A percentile compares a stretch with the other conserved stretches of the same genome.
These are phyloP conservation scores for Grosmannia penicillata DNA, from an alignment of 2,329 filamentous ascomycete genomes.

Conservation along the genomic window DNA sequence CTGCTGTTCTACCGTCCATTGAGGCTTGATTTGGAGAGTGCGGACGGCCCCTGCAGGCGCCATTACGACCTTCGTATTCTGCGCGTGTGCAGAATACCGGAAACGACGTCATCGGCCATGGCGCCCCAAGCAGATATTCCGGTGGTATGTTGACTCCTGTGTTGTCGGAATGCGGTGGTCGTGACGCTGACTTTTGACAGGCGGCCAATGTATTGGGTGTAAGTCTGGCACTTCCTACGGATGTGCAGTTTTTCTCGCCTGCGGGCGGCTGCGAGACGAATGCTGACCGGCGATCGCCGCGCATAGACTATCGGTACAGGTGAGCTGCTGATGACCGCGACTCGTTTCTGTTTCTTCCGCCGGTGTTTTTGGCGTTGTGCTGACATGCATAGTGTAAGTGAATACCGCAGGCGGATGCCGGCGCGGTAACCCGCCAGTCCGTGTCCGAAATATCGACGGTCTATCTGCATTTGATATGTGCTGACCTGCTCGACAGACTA, in stretches of 20 bases:
- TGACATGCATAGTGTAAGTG: constrained; percentile 1
- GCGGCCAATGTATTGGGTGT: constrained; percentile 25
- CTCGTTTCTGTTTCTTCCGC: not conserved
- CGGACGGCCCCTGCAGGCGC: no score
- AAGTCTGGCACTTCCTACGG: constrained; percentile 14
- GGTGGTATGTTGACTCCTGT: not conserved
- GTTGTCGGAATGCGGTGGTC: no score
- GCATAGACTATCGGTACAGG: constrained; percentile 18
- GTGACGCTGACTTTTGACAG: no score
- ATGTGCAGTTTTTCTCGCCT: no score
- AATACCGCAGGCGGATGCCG: not conserved
- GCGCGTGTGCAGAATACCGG: not conserved
- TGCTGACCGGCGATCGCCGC: no score
- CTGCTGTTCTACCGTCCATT: no score
- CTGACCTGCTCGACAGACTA: constrained; percentile 10
- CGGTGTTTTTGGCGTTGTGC: not conserved
- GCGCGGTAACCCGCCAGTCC: not conserved
- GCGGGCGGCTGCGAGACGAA: no score
- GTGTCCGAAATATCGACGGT: not conserved
- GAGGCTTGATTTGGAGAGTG: no score
- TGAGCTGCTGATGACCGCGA: constrained; percentile 3
- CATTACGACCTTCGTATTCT: no score
- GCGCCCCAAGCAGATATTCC: constrained; percentile 1
- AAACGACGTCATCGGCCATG: not conserved
- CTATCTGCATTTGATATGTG: not conserved